phyloP scores from a whole-genome alignment of 345 rosid genomes.

The Brassica rapa region DNA sequence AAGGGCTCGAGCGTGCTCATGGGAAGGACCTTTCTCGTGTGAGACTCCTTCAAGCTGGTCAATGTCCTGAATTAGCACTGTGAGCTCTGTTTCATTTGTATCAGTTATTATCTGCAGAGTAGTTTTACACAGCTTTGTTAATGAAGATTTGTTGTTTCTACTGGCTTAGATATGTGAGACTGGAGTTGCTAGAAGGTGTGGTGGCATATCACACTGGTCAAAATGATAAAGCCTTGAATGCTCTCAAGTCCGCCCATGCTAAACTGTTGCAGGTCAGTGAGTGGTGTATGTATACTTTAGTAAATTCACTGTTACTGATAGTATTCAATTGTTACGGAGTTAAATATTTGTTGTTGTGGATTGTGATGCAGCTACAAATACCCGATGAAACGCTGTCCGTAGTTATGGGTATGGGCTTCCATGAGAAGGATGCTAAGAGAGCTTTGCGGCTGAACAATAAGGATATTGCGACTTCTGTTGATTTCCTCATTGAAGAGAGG shows the following conservation, averaged over 20 bases:
- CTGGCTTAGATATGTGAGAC: slow-evolving; percentile 65
- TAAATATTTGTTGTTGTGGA: slow-evolving; percentile 7
- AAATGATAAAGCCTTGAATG: slow-evolving; percentile 56
- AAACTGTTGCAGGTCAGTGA: slow-evolving; percentile 69
- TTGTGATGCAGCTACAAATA: slow-evolving; percentile 66
- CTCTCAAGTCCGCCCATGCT: slow-evolving; percentile 72
- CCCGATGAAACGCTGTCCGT: slow-evolving; percentile 74
- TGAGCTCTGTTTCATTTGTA: slow-evolving; percentile 42
- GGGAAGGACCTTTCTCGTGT: slow-evolving; percentile 89
- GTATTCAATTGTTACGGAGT: background rate
- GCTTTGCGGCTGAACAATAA: slow-evolving; percentile 81
- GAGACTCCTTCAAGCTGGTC: slow-evolving; percentile 81
- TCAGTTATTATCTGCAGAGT: background rate
- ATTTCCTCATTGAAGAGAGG: slow-evolving; percentile 78
- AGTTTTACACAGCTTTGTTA: background rate
- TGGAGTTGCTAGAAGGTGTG: slow-evolving; percentile 93
- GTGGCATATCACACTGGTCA: slow-evolving; percentile 90
- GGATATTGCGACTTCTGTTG: slow-evolving; percentile 71
- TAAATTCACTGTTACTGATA: slow-evolving; percentile 1
- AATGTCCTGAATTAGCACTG: slow-evolving; percentile 78
- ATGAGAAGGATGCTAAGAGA: slow-evolving; percentile 69
- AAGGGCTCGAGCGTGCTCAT: slow-evolving; percentile 85
- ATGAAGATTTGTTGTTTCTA: background rate
- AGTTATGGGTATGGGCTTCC: slow-evolving; percentile 88
- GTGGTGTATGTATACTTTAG: background rate